Evolutionary conservation across 75 land plant species (phyloP).

Genomic region (Isoetes taiwanensis): DNA sequence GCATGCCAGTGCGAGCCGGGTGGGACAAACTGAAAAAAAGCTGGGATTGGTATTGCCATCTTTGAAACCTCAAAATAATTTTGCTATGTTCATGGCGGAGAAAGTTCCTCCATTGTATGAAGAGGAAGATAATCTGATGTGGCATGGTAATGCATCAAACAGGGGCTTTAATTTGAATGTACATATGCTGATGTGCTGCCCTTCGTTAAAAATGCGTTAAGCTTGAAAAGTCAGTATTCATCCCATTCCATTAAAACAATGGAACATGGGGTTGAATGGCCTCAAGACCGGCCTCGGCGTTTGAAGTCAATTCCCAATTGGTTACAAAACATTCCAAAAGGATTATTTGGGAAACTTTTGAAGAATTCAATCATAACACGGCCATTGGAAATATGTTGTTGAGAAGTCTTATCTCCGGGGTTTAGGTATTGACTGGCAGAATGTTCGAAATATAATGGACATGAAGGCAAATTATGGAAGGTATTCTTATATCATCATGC

Average conservation of each 20-base stretch:
- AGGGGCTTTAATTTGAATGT: no score
- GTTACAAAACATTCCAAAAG: constrained; percentile 27
- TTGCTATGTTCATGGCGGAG: constrained; percentile 39
- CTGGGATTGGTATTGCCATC: constrained; percentile 58
- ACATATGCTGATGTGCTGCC: no score
- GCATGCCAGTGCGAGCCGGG: no score
- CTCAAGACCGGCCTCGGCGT: constrained; percentile 32
- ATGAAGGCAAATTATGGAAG: constrained; percentile 97
- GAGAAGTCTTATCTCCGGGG: constrained; percentile 33
- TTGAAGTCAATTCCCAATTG: constrained; percentile 21
- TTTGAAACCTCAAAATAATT: constrained; percentile 74
- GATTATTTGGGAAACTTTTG: constrained; percentile 43
- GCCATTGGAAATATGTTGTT: constrained; percentile 55
- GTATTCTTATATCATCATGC: no score
- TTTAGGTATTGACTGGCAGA: constrained; percentile 55
- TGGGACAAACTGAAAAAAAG: no score
- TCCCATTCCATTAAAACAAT: no score
- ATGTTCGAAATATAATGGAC: constrained; percentile 76
- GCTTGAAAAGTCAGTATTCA: no score
- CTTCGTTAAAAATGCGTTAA: no score
- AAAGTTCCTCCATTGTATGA: constrained; percentile 66
- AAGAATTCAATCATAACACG: constrained; percentile 33
- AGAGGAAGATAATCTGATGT: constrained; percentile 59
- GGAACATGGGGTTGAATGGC: constrained; percentile 51
- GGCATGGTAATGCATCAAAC: constrained; percentile 51